Conservation (phyloP, 192 early-diverging fungal genomes). For the Haplosporangium gracile region DNA sequence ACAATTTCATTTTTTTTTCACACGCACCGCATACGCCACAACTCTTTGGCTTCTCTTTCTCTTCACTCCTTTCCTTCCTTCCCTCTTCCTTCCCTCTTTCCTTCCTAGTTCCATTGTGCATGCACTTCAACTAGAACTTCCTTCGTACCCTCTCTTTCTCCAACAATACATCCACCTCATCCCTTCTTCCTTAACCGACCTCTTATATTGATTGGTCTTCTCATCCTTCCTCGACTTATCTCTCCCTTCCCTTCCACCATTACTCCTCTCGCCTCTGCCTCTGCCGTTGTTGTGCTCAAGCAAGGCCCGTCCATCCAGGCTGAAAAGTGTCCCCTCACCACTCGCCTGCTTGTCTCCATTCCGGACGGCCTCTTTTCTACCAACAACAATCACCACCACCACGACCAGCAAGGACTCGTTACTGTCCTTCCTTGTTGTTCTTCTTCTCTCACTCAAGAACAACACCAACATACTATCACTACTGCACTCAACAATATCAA, state of each 20-base stretch:
- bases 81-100: background rate
- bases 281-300: slow-evolving; percentile 19
- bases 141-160: slow-evolving; percentile 1
- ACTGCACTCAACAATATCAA: background rate
- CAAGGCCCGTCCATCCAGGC: slow-evolving; percentile 35
- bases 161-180: background rate
- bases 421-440: too few species aligned
- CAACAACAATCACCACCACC: background rate
- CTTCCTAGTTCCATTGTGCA: background rate
- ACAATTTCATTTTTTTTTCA: background rate
- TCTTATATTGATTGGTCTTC: background rate
- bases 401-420: background rate
- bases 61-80: background rate
- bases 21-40: background rate
- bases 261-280: background rate
- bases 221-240: background rate
- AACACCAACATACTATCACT: background rate
- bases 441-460: background rate
- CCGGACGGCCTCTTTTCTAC: slow-evolving; percentile 6
- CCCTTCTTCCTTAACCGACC: background rate
- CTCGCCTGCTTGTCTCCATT: slow-evolving; percentile 17
- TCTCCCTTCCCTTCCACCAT: background rate
- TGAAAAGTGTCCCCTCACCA: background rate
- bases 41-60: background rate
- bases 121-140: background rate